Evolutionary conservation across 2,329 filamentous ascomycete species (phyloP), one percentile per base, ranked within the genome.

Genomic region (Alternaria atra): DNA sequence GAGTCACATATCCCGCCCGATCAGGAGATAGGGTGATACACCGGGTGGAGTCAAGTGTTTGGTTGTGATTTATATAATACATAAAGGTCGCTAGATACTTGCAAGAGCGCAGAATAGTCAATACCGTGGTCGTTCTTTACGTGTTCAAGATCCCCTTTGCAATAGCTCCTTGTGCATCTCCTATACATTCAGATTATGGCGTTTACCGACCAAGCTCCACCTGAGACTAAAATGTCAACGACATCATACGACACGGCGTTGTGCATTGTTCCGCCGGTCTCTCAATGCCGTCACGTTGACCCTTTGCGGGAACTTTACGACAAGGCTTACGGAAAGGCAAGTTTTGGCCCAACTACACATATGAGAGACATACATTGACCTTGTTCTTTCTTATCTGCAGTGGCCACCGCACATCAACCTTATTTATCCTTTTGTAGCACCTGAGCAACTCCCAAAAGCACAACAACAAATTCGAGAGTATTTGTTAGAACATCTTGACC

Each of bases 331-430:
- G 80, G 80, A 27, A 86, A 82, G 32, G 46, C 34, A 25, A 50
- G 46, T 10, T 5, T n/a, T 4, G 9, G 1, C 6, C 5, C 13
- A 4, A 10, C 30, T 35, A 6, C 15, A 17, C 2, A n/a, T 6
- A 50, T 3, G 10, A 12, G 23, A 37, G 7, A 23, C 46, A 50
- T n/a, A 25, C 20, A 27, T 37, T 50, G 32, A 50, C 46, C 9
- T 25, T 5, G 8, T 13, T 6, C 8, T 30, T 6, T 17, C 20
- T 25, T 4, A 15, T 27, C 13, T 50, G 6, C 23, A 50, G 75
- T 91, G 89, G 89, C 88, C 89, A 4, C 86, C 88, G 12, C 89
- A 91, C 67, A 72, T 91, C 68, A 91, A 90, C 66, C 75, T 91
- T 27, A 68, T 90, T 23, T 91, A 91, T 70, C 89, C 89, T 0